phyloP scores from a whole-genome alignment of 768 basidiomycete genomes.

The Rhodocollybia butyracea region DNA sequence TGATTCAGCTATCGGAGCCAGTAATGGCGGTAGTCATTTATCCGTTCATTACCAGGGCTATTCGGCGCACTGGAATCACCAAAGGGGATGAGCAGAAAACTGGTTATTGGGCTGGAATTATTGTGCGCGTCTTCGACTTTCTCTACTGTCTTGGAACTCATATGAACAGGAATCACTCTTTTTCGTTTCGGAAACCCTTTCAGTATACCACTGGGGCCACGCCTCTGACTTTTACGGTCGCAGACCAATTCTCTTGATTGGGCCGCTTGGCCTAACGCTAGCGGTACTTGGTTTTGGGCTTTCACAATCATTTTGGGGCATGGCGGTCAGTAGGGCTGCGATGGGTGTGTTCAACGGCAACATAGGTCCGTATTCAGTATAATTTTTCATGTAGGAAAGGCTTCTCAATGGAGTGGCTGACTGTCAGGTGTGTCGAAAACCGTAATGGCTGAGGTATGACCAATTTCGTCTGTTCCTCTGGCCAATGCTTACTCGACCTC shows the following conservation, averaged over 20 bases:
- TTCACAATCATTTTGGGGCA: constrained; percentile 21
- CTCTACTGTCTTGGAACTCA: neutral
- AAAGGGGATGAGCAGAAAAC: constrained; percentile 13
- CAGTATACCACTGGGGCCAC: constrained; percentile 25
- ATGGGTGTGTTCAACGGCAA: constrained; percentile 30
- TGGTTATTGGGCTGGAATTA: constrained; percentile 20
- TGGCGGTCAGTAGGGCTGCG: constrained; percentile 20
- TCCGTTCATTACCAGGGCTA: constrained; percentile 16
- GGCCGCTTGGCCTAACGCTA: constrained; percentile 24
- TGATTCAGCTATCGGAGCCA: constrained; percentile 32
- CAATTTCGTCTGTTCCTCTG: neutral
- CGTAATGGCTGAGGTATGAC: constrained; percentile 27
- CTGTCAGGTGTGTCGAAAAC: constrained; percentile 23
- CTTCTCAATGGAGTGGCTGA: neutral
- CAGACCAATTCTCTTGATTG: constrained; percentile 26
- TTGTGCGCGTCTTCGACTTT: constrained; percentile 9
- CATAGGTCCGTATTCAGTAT: constrained; percentile 16
- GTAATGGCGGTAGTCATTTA: constrained; percentile 23
- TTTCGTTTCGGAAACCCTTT: constrained; percentile 23
- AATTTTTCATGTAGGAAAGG: neutral
- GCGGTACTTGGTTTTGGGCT: constrained; percentile 26
- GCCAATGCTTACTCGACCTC: neutral
- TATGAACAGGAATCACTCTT: constrained; percentile 25
- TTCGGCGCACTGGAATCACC: constrained; percentile 14
- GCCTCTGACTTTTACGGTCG: constrained; percentile 28